A percentile compares a stretch with the other conserved stretches of the same genome.
Conservation (phyloP, 2,329 filamentous ascomycete genomes). For the Fusarium austroafricanum region DNA sequence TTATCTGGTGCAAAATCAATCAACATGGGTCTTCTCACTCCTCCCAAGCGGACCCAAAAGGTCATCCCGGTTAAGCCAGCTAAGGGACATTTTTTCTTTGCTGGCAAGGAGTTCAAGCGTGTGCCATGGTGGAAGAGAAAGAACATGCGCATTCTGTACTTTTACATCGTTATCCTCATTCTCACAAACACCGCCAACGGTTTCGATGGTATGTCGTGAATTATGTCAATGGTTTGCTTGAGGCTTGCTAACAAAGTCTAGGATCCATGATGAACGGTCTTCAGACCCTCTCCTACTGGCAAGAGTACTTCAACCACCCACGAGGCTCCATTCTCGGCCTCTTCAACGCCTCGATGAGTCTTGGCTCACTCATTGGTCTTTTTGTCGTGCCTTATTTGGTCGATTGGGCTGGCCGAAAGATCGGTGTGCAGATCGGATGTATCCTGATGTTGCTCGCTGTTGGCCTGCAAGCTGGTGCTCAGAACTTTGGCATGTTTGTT, state of each 20-base stretch:
- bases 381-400: constrained; percentile 30
- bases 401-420: constrained; percentile 21
- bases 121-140: constrained; percentile 18
- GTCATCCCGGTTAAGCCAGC: constrained; percentile 18
- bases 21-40: constrained; percentile 13
- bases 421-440: constrained; percentile 20
- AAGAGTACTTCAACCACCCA: constrained; percentile 28
- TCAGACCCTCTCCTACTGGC: constrained; percentile 27
- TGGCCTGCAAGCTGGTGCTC: constrained; percentile 15
- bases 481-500: constrained; percentile 32
- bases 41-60: constrained; percentile 23
- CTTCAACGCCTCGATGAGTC: constrained; percentile 30
- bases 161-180: constrained; percentile 15
- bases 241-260: fast-evolving
- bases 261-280: constrained; percentile 28
- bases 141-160: constrained; percentile 12
- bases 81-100: constrained; percentile 20
- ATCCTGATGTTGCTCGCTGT: constrained; percentile 22
- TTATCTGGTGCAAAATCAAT: neutral
- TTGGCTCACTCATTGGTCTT: constrained; percentile 27
- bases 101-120: constrained; percentile 14
- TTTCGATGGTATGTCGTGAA: neutral
- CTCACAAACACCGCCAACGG: constrained; percentile 23
- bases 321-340: constrained; percentile 16
- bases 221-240: fast-evolving